These are phyloP conservation scores for Kodamaea leandrae DNA, from an alignment of 805 yeast genomes.

Conservation along the genomic window DNA sequence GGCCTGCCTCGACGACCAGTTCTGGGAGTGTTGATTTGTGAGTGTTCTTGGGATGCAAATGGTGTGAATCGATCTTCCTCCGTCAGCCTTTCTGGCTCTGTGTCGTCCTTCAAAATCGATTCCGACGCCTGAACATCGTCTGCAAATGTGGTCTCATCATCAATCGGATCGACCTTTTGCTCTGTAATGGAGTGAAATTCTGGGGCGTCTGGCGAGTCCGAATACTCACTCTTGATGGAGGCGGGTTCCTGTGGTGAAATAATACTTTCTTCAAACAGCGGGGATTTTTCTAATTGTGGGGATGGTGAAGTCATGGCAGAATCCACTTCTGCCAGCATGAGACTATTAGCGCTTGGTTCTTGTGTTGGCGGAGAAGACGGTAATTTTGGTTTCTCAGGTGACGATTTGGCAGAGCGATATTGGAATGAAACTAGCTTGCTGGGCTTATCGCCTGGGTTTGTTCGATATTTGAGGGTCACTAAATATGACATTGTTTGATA, in stretches of 20 bases:
- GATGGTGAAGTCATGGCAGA: neutral
- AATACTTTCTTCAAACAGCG: neutral
- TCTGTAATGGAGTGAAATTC: too few species aligned
- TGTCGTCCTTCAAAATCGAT: neutral
- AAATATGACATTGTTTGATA: constrained; percentile 4
- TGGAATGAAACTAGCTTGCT: constrained; percentile 6
- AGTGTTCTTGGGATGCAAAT: neutral
- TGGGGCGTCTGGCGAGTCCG: too few species aligned
- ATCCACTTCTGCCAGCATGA: neutral
- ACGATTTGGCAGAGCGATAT: constrained; percentile 5
- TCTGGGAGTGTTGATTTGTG: neutral
- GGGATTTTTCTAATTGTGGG: neutral
- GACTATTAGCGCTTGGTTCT: neutral
- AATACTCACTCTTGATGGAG: too few species aligned
- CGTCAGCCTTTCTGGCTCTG: neutral
- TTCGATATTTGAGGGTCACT: constrained; percentile 8
- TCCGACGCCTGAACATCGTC: too few species aligned
- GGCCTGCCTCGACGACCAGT: constrained; percentile 1
- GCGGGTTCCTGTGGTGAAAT: neutral
- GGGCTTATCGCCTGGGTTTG: constrained; percentile 5
- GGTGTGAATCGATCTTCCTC: neutral
- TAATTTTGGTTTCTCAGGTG: neutral
- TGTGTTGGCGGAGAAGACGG: neutral
- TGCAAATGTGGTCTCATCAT: too few species aligned
- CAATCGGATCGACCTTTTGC: too few species aligned